These are phyloP conservation scores for Chlorella sorokiniana DNA, from an alignment of 139 green algal species.

Conservation along the genomic window DNA sequence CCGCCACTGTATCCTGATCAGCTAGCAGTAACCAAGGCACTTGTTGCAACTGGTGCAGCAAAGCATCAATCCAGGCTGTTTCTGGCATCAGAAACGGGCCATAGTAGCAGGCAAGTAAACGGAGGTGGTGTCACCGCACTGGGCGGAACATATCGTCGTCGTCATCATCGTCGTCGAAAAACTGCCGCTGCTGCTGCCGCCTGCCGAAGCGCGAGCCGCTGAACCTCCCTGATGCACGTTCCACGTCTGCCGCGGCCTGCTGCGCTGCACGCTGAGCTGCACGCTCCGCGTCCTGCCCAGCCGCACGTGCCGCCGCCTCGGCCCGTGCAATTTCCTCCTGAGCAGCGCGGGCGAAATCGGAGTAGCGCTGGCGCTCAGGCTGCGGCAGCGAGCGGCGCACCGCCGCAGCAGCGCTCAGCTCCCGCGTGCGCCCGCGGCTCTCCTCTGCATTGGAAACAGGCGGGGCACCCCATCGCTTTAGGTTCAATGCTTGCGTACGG, in stretches of 20 bases:
- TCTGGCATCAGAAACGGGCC: background rate
- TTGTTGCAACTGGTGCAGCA: too few relatives aligned
- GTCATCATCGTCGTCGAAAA: background rate
- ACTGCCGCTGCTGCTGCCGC: too few relatives aligned
- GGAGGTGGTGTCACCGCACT: background rate
- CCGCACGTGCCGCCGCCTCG: background rate
- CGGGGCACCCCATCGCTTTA: too few relatives aligned
- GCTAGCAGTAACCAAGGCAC: too few relatives aligned
- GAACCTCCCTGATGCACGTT: background rate
- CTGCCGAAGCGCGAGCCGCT: background rate
- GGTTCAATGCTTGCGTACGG: too few relatives aligned
- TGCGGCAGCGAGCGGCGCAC: background rate
- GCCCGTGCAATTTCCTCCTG: background rate
- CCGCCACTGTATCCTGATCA: too few relatives aligned
- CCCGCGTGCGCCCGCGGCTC: background rate
- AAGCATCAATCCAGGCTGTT: too few relatives aligned
- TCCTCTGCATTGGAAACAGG: too few relatives aligned
- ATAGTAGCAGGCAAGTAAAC: background rate
- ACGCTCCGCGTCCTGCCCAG: background rate
- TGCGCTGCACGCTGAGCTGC: background rate
- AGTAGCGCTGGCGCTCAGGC: background rate
- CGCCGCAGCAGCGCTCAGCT: background rate
- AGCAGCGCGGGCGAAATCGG: background rate
- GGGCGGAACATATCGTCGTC: constrained; percentile 4
- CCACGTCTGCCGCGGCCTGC: background rate